Evolutionary conservation across 768 basidiomycete genomes (phyloP).

Genomic region (Phallus indusiatus): DNA sequence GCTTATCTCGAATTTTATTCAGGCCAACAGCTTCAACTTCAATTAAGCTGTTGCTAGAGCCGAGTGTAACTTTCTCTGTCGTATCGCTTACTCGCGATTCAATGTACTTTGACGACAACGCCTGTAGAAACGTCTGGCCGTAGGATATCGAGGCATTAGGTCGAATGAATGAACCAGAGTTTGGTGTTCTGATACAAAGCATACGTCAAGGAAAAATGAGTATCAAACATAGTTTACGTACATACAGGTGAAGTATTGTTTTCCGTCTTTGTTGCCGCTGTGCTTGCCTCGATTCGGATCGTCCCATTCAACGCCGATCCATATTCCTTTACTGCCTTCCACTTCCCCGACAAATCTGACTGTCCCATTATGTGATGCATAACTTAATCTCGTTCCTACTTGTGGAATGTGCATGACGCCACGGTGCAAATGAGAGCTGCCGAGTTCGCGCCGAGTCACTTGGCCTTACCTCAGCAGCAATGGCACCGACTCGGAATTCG

Average conservation of each 20-base stretch:
- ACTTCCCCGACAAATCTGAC: conserved; percentile 62
- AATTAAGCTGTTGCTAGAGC: conserved; percentile 76
- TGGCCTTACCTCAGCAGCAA: neutral
- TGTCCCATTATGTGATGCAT: conserved; percentile 52
- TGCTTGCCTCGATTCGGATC: conserved; percentile 79
- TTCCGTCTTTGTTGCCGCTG: conserved; percentile 70
- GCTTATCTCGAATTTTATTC: conserved; percentile 64
- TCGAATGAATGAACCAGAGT: conserved; percentile 75
- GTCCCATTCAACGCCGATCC: conserved; percentile 99
- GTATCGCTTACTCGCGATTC: conserved; percentile 45
- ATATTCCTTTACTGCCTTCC: conserved; percentile 51
- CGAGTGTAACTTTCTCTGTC: conserved; percentile 59
- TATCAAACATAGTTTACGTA: conserved; percentile 27
- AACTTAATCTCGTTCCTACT: conserved; percentile 46
- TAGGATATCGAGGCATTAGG: conserved; percentile 47
- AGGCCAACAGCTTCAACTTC: conserved; percentile 80
- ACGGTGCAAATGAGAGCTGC: neutral
- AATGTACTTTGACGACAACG: conserved; percentile 70
- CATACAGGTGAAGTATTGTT: conserved; percentile 72
- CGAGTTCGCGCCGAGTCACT: neutral
- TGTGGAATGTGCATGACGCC: conserved; percentile 19
- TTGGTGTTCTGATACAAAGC: conserved; percentile 34
- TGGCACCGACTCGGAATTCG: neutral
- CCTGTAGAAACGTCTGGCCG: conserved; percentile 65
- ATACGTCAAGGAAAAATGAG: conserved; percentile 2